Conservation (phyloP, 2,329 filamentous ascomycete species). For the Lasiodiplodia gonubiensis region DNA sequence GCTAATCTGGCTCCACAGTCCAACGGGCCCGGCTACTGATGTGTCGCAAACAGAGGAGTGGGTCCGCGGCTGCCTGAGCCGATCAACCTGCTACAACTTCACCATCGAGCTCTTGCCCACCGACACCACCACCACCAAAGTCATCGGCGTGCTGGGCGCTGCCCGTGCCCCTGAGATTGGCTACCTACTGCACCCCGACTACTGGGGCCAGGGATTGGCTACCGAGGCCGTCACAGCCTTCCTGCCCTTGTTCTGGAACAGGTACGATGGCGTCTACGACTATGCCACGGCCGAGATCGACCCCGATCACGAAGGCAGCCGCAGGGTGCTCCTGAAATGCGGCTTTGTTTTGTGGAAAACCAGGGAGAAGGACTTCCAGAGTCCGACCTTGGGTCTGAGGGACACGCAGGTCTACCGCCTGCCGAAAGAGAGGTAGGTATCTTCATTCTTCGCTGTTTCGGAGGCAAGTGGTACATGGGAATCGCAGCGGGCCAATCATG, state of each 20-base stretch:
- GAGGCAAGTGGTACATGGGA: no score
- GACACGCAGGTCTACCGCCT: slow-evolving; percentile 47
- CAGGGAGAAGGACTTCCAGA: slow-evolving; percentile 50
- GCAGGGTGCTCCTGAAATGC: slow-evolving; percentile 61
- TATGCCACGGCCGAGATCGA: slow-evolving; percentile 49
- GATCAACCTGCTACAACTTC: slow-evolving; percentile 60
- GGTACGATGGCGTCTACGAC: slow-evolving; percentile 44
- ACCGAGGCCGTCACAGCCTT: slow-evolving; percentile 52
- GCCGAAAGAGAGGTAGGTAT: slow-evolving; percentile 1
- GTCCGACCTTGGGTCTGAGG: slow-evolving; percentile 41
- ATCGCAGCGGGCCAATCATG: not conserved
- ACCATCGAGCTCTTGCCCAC: slow-evolving; percentile 55
- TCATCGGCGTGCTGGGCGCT: slow-evolving; percentile 51
- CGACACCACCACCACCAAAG: slow-evolving; percentile 33
- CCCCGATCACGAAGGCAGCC: slow-evolving; percentile 58
- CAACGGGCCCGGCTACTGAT: slow-evolving; percentile 27
- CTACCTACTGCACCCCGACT: slow-evolving; percentile 50
- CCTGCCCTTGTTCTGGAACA: slow-evolving; percentile 48
- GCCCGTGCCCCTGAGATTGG: slow-evolving; percentile 50
- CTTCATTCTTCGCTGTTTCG: not conserved
- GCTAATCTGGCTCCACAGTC: slow-evolving; percentile 19
- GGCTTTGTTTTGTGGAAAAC: slow-evolving; percentile 59
- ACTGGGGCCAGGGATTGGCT: slow-evolving; percentile 51
- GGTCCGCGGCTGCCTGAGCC: slow-evolving; percentile 46
- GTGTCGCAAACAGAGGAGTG: slow-evolving; percentile 38